Base-by-base conservation (phyloP, 208 protist species). In the Trypanosoma conorhini region DNA sequence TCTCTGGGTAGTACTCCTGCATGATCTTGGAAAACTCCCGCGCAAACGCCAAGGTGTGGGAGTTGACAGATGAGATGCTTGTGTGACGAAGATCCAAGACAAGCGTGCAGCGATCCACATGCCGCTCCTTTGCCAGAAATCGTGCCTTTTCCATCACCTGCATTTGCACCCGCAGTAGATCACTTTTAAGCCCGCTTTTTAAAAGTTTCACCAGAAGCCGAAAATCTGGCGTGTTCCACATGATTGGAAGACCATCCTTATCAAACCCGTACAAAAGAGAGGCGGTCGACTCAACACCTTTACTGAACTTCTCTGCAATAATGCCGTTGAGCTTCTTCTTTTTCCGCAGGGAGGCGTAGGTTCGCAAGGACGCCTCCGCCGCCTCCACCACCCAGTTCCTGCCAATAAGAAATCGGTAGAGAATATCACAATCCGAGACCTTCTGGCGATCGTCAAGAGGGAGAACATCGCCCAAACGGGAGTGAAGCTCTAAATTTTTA, bases 1-100 rank as follows among this genome's bases (percentile, higher is more conserved):
- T 80, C 72, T 96, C 91, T 4, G 91, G 91, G 83, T 92, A 96
- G 64, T 83, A 85, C 33, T 88, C 67, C 77, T 96, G 91, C 66
- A 91, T 62, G 4, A 89, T 58, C 54, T 72, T 73, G 56, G 60
- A 79, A 26, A 94, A 61, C 28, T 86, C 71, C 26, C 79, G 77
- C 46, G 92, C 31, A 62, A 92, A 87, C 17, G 74, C 60, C 28
- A 95, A 56, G 4, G 80, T 81, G 4, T 61, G 35, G 15, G 79
- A 72, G 60, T 86, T 92, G 19, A 93, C 76, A 55, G 62, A 77
- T 21, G 84, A 88, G 62, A 95, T 82, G 46, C 76, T 85, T 9
- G 91, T 69, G 30, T 85, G 80, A 12, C 70, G 67, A 13, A 95
- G 78, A 70, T 95, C 86, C 30, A 95, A 80, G 31, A 95, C 84